phyloP scores from a whole-genome alignment of 352 stramenopile species.

The Phytopythium helicoides region DNA sequence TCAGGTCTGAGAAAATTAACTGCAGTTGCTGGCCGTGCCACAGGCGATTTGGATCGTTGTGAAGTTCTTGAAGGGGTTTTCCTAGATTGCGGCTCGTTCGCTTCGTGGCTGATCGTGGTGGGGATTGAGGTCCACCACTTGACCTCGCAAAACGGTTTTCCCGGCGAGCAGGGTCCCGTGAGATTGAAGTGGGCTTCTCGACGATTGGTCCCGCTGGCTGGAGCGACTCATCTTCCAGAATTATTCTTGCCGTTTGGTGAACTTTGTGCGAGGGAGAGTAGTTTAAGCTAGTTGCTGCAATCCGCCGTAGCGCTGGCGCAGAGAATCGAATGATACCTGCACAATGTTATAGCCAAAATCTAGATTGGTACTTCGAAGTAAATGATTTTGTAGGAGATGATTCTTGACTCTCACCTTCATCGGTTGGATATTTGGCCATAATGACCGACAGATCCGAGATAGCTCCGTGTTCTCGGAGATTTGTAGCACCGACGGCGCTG shows the following conservation, averaged over 20 bases:
- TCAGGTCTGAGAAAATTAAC: slow-evolving; percentile 8
- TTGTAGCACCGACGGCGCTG: slow-evolving; percentile 34
- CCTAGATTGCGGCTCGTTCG: slow-evolving; percentile 1
- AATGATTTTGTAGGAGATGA: not conserved
- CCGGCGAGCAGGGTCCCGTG: not conserved
- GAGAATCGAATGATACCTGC: slow-evolving; percentile 72
- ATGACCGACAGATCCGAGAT: slow-evolving; percentile 69
- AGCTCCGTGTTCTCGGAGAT: slow-evolving; percentile 41
- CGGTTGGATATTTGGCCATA: slow-evolving; percentile 70
- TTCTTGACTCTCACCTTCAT: slow-evolving; percentile 36
- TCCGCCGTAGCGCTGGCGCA: slow-evolving; percentile 42
- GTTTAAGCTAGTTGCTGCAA: slow-evolving; percentile 56
- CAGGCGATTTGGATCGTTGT: slow-evolving; percentile 34
- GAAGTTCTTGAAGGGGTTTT: slow-evolving; percentile 16
- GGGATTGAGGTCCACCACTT: not conserved
- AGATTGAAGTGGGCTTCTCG: not conserved
- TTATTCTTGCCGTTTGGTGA: slow-evolving; percentile 59
- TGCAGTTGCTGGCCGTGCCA: slow-evolving; percentile 19
- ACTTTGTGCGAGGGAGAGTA: slow-evolving; percentile 61
- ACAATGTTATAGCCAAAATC: too few species aligned
- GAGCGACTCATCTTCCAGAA: slow-evolving; percentile 50
- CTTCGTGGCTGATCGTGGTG: not conserved
- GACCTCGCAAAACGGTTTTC: slow-evolving; percentile 1
- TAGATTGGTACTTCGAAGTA: too few species aligned
- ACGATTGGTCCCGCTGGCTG: slow-evolving; percentile 3